Evolutionary conservation across 805 yeast genomes (phyloP).

Genomic region (Saturnispora dispora): DNA sequence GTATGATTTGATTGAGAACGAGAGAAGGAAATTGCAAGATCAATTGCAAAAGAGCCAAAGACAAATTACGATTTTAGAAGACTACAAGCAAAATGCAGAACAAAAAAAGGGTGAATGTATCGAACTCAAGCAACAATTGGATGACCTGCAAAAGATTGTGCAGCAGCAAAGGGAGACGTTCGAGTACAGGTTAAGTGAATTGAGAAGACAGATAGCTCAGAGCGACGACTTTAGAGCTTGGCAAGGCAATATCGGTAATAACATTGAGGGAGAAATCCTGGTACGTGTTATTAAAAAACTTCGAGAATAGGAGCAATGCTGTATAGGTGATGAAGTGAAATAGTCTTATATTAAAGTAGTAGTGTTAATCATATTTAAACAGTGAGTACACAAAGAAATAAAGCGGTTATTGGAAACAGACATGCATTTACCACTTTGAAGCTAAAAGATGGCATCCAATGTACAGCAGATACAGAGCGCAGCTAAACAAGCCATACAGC

Average conservation of each 20-base stretch:
- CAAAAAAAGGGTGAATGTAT: background rate
- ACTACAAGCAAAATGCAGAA: background rate
- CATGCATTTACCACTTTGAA: background rate
- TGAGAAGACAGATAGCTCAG: background rate
- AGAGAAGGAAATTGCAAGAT: background rate
- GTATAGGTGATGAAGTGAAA: background rate
- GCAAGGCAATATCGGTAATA: background rate
- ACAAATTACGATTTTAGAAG: background rate
- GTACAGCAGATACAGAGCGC: slow-evolving; percentile 50
- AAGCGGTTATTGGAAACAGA: background rate
- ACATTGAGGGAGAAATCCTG: slow-evolving; percentile 1
- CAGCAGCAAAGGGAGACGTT: background rate
- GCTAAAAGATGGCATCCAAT: slow-evolving; percentile 39
- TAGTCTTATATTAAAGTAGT: background rate
- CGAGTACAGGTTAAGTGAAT: background rate
- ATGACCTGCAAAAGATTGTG: background rate
- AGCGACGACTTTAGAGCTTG: background rate
- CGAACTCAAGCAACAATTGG: background rate
- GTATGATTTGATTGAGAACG: slow-evolving; percentile 2
- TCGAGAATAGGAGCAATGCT: background rate
- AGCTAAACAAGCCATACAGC: slow-evolving; percentile 46
- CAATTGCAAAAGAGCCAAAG: background rate
- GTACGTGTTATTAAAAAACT: slow-evolving; percentile 1
- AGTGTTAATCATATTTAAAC: background rate
- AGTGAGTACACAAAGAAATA: background rate